Percentiles rank a stretch among this genome's conserved stretches.
Evolutionary conservation across 768 basidiomycete genomes (phyloP).

Genomic region (Rhodocollybia butyracea): DNA sequence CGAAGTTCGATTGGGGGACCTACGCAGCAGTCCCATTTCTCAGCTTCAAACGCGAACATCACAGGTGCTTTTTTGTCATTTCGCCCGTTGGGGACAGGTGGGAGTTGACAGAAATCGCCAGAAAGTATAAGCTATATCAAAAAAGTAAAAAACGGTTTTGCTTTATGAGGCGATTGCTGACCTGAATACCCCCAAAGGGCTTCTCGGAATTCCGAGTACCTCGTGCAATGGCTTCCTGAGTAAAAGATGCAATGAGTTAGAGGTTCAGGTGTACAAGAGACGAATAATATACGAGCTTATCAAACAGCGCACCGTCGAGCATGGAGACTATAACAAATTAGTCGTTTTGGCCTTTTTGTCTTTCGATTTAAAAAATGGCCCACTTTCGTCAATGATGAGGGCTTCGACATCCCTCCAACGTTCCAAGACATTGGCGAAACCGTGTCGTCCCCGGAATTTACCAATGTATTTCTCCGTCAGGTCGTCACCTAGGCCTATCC

Average conservation of each 20-base stretch:
- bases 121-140: conserved; percentile 66
- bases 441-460: conserved; percentile 46
- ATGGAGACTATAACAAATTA: conserved; percentile 71
- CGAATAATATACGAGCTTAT: conserved; percentile 60
- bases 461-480: conserved; percentile 45
- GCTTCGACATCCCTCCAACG: conserved; percentile 64
- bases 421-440: conserved; percentile 34
- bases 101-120: conserved; percentile 91
- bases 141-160: background rate
- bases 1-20: conserved; percentile 52
- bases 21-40: conserved; percentile 68
- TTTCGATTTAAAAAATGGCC: background rate
- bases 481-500: conserved; percentile 72
- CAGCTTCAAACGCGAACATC: conserved; percentile 77
- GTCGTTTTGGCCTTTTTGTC: no score
- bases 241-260: conserved; percentile 27
- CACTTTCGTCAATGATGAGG: conserved; percentile 86
- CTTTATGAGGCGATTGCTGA: conserved; percentile 19
- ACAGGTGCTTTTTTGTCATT: conserved; percentile 46
- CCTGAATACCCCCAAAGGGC: conserved; percentile 90
- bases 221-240: conserved; percentile 61
- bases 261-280: background rate
- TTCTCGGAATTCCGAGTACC: conserved; percentile 42
- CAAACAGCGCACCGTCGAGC: conserved; percentile 78
- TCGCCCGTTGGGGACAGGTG: conserved; percentile 64